A percentile compares a stretch with the other conserved stretches of the same genome.
These are phyloP conservation scores for Diaporthe ilicicola DNA, from an alignment of 2,329 filamentous ascomycete genomes.

Conservation along the genomic window DNA sequence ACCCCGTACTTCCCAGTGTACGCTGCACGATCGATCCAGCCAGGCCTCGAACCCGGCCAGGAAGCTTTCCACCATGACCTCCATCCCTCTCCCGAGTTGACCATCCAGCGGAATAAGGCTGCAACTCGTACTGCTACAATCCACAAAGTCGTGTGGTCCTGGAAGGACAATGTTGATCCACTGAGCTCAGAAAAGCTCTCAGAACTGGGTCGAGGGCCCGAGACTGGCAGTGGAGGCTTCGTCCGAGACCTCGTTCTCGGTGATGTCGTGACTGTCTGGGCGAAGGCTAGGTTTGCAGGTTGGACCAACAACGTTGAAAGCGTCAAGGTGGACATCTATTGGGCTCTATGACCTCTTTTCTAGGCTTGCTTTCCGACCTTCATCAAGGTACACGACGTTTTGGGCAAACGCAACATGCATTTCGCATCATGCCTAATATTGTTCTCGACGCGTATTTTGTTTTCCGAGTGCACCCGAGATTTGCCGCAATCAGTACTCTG, in stretches of 20 bases:
- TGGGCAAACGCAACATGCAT: not conserved
- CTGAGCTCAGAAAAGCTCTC: constrained; percentile 50
- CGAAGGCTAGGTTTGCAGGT: constrained; percentile 61
- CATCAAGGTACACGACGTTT: not conserved
- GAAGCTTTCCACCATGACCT: constrained; percentile 50
- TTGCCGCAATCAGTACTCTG: not conserved
- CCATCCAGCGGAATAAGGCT: constrained; percentile 58
- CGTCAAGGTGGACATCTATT: constrained; percentile 65
- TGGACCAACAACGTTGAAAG: constrained; percentile 63
- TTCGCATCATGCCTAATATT: not conserved
- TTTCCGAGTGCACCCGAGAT: not conserved
- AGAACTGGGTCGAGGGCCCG: constrained; percentile 57
- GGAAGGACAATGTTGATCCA: constrained; percentile 55
- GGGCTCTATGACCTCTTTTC: constrained; percentile 52
- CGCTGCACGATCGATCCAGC: constrained; percentile 35
- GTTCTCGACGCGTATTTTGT: not conserved
- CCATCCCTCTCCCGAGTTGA: constrained; percentile 44
- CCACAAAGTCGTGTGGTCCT: constrained; percentile 63
- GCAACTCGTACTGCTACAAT: constrained; percentile 46
- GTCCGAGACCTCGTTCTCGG: constrained; percentile 65
- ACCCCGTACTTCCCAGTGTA: constrained; percentile 36
- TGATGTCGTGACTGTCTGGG: constrained; percentile 70
- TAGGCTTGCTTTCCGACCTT: too few species aligned
- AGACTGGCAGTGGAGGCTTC: constrained; percentile 62
- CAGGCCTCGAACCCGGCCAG: constrained; percentile 26